A percentile compares a stretch with the other conserved stretches of the same genome.
Conservation (phyloP, 2,329 filamentous ascomycete genomes). For the Hymenoscyphus occultus region DNA sequence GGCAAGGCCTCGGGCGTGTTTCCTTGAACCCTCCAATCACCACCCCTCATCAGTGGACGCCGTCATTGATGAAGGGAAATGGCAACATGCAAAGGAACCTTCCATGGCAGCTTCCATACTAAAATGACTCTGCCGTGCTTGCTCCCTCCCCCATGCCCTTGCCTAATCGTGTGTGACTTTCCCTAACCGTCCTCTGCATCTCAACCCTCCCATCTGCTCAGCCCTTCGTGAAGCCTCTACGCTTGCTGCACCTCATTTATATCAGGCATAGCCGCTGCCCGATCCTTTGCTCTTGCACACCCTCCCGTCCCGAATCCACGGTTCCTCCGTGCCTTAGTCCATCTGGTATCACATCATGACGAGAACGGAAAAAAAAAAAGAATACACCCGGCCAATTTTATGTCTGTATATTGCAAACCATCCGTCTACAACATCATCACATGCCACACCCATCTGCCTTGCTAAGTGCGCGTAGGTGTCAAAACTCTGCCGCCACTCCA, state of each 20-base stretch:
- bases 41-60: too few species aligned
- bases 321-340: background rate
- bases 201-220: background rate
- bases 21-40: background rate
- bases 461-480: constrained; percentile 8
- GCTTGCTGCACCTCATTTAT: background rate
- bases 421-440: constrained; percentile 21
- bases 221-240: background rate
- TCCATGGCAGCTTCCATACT: background rate
- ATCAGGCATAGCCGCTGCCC: background rate
- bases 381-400: constrained; percentile 20
- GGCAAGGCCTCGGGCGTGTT: background rate
- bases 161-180: background rate
- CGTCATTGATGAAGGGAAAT: background rate
- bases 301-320: background rate
- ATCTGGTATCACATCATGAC: background rate
- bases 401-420: constrained; percentile 25
- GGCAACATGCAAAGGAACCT: background rate
- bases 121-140: too few species aligned
- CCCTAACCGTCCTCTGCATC: background rate
- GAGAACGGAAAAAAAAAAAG: background rate
- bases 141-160: background rate
- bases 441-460: constrained; percentile 18
- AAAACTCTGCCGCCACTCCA: constrained; percentile 1
- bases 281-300: background rate